Conservation (phyloP, 1,139 yeast genomes). For the Magnusiomyces tetraspermus region DNA sequence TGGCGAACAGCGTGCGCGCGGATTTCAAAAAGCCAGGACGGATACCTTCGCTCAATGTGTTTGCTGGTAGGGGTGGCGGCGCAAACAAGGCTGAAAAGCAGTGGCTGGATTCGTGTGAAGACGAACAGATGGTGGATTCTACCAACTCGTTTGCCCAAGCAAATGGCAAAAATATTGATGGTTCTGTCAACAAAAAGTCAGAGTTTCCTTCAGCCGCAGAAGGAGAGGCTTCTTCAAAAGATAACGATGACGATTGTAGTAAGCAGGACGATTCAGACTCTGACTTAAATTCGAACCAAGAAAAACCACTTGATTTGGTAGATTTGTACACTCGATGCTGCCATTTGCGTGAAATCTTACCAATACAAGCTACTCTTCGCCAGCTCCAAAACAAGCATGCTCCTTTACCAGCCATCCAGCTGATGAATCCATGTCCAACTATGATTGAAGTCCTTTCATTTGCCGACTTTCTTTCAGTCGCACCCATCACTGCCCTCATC, state of each 20-base stretch:
- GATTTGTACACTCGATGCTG: slow-evolving; percentile 83
- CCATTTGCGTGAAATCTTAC: slow-evolving; percentile 82
- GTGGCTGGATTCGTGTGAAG: slow-evolving; percentile 16
- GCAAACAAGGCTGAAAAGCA: not conserved
- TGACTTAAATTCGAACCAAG: slow-evolving; percentile 9
- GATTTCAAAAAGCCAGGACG: slow-evolving; percentile 4
- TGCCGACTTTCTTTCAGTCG: slow-evolving; percentile 76
- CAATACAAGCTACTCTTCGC: slow-evolving; percentile 82
- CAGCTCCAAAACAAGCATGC: slow-evolving; percentile 69
- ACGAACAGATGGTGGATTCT: slow-evolving; percentile 26
- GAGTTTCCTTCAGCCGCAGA: not conserved
- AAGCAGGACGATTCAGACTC: slow-evolving; percentile 3
- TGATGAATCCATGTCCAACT: slow-evolving; percentile 86
- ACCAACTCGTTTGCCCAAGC: slow-evolving; percentile 29
- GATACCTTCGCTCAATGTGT: not conserved
- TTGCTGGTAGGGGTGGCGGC: not conserved
- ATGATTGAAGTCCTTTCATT: slow-evolving; percentile 80
- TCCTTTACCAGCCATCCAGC: slow-evolving; percentile 66
- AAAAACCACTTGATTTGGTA: slow-evolving; percentile 39
- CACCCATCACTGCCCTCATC: slow-evolving; percentile 67
- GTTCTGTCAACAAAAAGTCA: slow-evolving; percentile 6
- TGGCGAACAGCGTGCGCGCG: slow-evolving; percentile 23
- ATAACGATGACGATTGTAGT: not conserved
- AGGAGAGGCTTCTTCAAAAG: not conserved
- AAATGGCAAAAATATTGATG: slow-evolving; percentile 25